Evolutionary conservation across 1,139 yeast species (phyloP).

Genomic region (Taiozyma sp.): DNA sequence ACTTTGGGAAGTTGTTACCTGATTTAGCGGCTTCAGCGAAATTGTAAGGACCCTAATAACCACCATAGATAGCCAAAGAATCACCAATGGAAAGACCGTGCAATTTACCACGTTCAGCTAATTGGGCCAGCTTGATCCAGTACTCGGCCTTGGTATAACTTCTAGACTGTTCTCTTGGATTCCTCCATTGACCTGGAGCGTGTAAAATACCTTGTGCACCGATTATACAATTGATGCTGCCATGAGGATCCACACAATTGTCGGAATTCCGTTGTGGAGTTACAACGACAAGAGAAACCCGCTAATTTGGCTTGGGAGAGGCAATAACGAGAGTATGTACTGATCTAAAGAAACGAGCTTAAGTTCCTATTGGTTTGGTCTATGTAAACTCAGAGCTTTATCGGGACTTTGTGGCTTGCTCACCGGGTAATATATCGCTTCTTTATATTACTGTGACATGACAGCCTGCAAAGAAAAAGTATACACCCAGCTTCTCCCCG

Average conservation of each 20-base stretch:
- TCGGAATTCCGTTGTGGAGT: neutral
- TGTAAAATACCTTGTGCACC: constrained; percentile 25
- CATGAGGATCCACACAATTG: neutral
- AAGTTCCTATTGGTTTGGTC: neutral
- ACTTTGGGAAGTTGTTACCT: constrained; percentile 39
- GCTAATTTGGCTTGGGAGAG: neutral
- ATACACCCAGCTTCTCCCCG: too few relatives aligned
- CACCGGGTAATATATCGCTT: neutral
- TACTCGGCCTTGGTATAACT: constrained; percentile 35
- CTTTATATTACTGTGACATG: neutral
- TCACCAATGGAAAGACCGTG: constrained; percentile 43
- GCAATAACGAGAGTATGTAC: neutral
- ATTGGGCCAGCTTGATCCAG: constrained; percentile 40
- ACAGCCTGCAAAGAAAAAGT: too few relatives aligned
- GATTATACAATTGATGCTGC: neutral
- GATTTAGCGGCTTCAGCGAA: constrained; percentile 34
- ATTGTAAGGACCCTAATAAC: constrained; percentile 37
- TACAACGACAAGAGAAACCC: neutral
- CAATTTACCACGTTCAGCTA: constrained; percentile 41
- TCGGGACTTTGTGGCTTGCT: neutral
- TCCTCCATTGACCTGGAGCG: constrained; percentile 37
- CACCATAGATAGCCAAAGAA: constrained; percentile 41
- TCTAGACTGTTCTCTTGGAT: constrained; percentile 35
- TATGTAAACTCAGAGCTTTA: neutral
- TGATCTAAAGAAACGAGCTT: neutral